Evolutionary conservation across 805 yeast species (phyloP).

Genomic region (Ogataea thermomethanolica): DNA sequence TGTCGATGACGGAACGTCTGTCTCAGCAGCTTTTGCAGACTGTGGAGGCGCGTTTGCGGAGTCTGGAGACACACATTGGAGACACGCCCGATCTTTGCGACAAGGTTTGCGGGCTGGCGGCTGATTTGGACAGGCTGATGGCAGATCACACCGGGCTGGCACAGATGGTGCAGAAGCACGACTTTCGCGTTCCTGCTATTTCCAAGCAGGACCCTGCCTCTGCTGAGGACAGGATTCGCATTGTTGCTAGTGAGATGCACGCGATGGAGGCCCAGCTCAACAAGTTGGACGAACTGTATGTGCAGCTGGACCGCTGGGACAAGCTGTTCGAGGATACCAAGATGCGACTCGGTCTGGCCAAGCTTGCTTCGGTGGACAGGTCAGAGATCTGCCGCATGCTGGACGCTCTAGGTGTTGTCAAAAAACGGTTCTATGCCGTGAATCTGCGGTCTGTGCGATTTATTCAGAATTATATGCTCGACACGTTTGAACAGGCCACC

Average conservation of each 20-base stretch:
- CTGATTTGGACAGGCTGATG: slow-evolving; percentile 4
- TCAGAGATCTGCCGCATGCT: slow-evolving; percentile 4
- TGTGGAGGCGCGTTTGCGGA: slow-evolving; percentile 13
- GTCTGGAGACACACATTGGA: slow-evolving; percentile 13
- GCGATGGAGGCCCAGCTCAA: slow-evolving; percentile 7
- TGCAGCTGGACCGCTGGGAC: slow-evolving; percentile 5
- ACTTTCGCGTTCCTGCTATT: slow-evolving; percentile 3
- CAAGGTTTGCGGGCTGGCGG: slow-evolving; percentile 6
- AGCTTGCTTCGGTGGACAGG: slow-evolving; percentile 5
- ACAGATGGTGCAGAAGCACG: slow-evolving; percentile 8
- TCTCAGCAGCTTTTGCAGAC: slow-evolving; percentile 5
- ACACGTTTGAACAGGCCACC: slow-evolving; percentile 18
- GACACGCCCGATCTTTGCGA: slow-evolving; percentile 6
- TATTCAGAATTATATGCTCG: slow-evolving; percentile 18
- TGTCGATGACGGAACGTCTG: no score
- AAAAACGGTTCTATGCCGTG: slow-evolving; percentile 12
- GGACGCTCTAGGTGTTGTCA: slow-evolving; percentile 9
- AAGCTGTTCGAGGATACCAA: slow-evolving; percentile 11
- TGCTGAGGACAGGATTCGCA: slow-evolving; percentile 11
- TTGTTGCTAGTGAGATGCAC: slow-evolving; percentile 13
- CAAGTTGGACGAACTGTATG: slow-evolving; percentile 13
- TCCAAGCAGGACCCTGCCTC: slow-evolving; percentile 3
- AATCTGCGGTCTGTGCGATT: slow-evolving; percentile 16
- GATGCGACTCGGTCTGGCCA: slow-evolving; percentile 5
- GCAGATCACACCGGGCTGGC: slow-evolving; percentile 7